These are phyloP conservation scores for Staphylotrichum longicolle DNA, from an alignment of 495 filamentous ascomycete species.

Conservation along the genomic window DNA sequence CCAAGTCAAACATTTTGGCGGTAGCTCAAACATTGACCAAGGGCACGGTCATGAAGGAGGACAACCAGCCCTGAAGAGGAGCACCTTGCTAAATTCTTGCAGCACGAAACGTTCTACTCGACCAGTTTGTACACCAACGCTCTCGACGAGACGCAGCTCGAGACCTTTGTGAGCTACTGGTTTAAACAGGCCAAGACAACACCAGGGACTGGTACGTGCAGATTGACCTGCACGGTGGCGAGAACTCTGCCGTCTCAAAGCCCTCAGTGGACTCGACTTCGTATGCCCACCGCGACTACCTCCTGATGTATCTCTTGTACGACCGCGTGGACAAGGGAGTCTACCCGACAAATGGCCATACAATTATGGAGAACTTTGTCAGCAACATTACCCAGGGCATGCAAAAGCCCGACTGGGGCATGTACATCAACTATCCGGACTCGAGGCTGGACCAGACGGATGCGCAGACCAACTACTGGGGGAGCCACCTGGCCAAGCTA, in stretches of 20 bases:
- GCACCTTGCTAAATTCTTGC: neutral
- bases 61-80: neutral
- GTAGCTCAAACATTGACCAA: conserved; percentile 41
- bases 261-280: conserved; percentile 31
- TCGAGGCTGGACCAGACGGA: conserved; percentile 37
- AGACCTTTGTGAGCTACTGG: conserved; percentile 44
- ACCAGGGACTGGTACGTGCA: conserved; percentile 47
- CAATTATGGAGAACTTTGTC: conserved; percentile 40
- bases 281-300: conserved; percentile 47
- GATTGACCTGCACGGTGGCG: conserved; percentile 47
- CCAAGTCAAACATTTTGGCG: conserved; percentile 44
- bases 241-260: conserved; percentile 40
- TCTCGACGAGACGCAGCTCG: conserved; percentile 37
- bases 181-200: conserved; percentile 43
- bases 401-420: conserved; percentile 36
- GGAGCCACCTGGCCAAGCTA: conserved; percentile 50
- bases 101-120: conserved; percentile 51
- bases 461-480: conserved; percentile 52
- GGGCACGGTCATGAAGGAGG: conserved; percentile 28
- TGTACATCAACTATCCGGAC: conserved; percentile 51
- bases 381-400: conserved; percentile 36
- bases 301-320: conserved; percentile 47
- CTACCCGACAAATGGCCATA: conserved; percentile 35
- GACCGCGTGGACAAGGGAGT: conserved; percentile 37
- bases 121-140: conserved; percentile 39